Base-by-base conservation (phyloP, 129 eudicot genomes). In the Escallonia rubra region DNA sequence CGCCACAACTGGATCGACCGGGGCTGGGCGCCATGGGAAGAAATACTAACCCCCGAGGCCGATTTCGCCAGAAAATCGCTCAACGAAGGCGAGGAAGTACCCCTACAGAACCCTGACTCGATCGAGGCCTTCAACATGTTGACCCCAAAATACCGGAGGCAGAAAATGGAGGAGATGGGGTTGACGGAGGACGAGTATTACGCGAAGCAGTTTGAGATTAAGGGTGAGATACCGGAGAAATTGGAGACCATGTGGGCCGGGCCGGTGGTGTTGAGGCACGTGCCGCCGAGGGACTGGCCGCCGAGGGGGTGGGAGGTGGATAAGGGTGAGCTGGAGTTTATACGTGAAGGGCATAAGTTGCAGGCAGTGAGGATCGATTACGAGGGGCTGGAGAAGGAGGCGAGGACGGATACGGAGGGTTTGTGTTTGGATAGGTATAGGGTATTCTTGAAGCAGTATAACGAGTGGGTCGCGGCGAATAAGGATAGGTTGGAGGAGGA, bases 11-110 rank as follows among this genome's bases (percentile, higher is more conserved):
- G 99, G 99, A 50, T 87, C 40, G 94, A 89, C 42, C 83, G 96
- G 4, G 99, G 97, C 6, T 94, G 99, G 99, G 99, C 99, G 4
- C 99, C 99, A 5, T 94, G 99, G 99, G 99, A 94, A 44, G 99
- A 94, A 72, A 82, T 94, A 58, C 93, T 90, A 66, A 73, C 93
- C 12, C 97, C 97, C 1, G 99, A 94, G 75, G 99, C 80, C 4
- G 82, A 81, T 57, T 94, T 94, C 72, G 99, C 99, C 3, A 54
- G 89, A 9, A 81, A 72, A 41, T 85, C 99, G 4, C 86, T 94
- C 45, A 87, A 94, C 64, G 99, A 94, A 76, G 97, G 97, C 3
- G 99, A 94, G 55, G 97, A 89, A 72, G 91, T 90, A 8, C 76
- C 89, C 45, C 68, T 94, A 8, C 80, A 83, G 23, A 63, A 72